Evolutionary conservation across 805 yeast genomes (phyloP), one percentile per base, ranked within the genome.

Genomic region (Saccharomycopsis vini): DNA sequence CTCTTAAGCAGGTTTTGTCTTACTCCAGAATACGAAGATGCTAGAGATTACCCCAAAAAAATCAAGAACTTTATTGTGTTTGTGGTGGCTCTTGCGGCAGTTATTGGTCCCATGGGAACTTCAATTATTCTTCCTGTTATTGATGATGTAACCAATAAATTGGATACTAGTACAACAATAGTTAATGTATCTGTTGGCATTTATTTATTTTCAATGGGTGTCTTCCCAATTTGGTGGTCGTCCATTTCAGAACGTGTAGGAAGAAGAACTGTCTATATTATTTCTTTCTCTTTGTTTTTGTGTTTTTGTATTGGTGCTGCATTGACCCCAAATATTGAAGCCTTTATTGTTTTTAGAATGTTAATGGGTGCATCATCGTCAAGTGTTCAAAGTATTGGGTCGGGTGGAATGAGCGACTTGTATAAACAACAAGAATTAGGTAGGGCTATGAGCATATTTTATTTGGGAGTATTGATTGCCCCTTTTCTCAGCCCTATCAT

Each of bases 211-310:
- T 68, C 88, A 1, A 56, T 87, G 29, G 95, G 95, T 13, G 66
- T 87, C 1, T 77, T 84, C 54, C 95, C 95, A 2, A 56, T 87
- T 36, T 86, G 95, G 92, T 87, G 95, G 95, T 80, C 90, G 5
- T 75, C 81, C 7, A 71, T 83, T 45, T 77, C 88, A 33, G 95
- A 87, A 56, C 61, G 69, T 42, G 72, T 73, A 50, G 95, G 95
- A 2, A 67, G 95, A 52, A 63, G 95, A 44, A 68, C 79, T 2
- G 79, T 86, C 18, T 86, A 86, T 58, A 61, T 87, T 18, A 54
- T 78, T 3, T 81, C 90, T 9, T 87, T 83, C 57, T 47, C 68
- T 0, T 54, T 83, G 36, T 77, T 81, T 53, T 61, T 74, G 22
- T 80, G 73, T 4, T 86, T 86, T 53, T 71, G 80, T 20, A 69